Percentiles rank a stretch among this genome's conserved stretches.
These are phyloP conservation scores for Colletotrichum australisinense DNA, from an alignment of 2,329 filamentous ascomycete genomes.

Conservation along the genomic window DNA sequence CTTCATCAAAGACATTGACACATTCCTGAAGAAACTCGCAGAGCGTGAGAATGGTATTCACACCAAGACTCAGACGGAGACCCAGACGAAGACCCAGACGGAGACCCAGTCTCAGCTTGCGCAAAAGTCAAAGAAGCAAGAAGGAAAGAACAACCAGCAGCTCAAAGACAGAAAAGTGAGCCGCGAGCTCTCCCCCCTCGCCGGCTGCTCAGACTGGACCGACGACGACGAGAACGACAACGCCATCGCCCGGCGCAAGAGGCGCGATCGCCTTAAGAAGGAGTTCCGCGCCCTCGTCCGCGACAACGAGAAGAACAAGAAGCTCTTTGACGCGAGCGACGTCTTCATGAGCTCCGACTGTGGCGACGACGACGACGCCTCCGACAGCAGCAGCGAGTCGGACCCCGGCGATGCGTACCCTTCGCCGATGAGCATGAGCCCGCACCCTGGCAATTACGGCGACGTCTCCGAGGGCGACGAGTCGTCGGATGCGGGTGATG, in stretches of 20 bases:
- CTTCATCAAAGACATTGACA: background rate
- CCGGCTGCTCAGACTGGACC: background rate
- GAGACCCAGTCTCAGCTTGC: background rate
- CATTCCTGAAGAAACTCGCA: background rate
- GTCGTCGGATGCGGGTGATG: background rate
- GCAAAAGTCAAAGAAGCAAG: background rate
- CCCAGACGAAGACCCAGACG: background rate
- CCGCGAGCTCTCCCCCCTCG: background rate
- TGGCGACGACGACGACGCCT: background rate
- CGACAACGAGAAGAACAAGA: background rate
- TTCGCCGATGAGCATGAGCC: background rate
- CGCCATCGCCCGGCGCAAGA: background rate
- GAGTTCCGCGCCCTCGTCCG: background rate
- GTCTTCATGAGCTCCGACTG: background rate
- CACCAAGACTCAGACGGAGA: background rate
- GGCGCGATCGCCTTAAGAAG: background rate
- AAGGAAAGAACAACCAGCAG: background rate
- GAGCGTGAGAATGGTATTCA: no score
- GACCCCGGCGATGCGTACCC: background rate
- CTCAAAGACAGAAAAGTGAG: background rate
- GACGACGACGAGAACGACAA: background rate
- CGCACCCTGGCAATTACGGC: background rate
- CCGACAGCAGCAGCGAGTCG: conserved; percentile 8
- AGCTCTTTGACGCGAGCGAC: background rate
- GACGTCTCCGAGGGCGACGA: background rate